These are phyloP conservation scores for Candida tetrigidarum DNA, from an alignment of 1,139 yeast species.

Conservation along the genomic window DNA sequence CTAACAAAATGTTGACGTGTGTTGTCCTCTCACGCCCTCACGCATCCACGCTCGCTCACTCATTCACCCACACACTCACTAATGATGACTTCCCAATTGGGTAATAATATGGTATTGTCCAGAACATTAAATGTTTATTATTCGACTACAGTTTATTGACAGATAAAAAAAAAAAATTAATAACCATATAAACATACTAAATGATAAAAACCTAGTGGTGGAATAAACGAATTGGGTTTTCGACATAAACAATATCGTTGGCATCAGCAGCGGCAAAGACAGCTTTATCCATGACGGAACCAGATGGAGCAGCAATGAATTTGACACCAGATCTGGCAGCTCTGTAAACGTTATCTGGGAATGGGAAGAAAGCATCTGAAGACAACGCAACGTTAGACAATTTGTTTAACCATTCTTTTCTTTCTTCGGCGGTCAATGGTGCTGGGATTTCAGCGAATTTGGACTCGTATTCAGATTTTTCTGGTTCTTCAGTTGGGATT, in stretches of 20 bases:
- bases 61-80: background rate
- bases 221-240: conserved; percentile 96
- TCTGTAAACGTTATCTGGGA: conserved; percentile 98
- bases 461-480: conserved; percentile 87
- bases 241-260: conserved; percentile 84
- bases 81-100: conserved; percentile 6
- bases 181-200: conserved; percentile 1
- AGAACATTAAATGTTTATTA: background rate
- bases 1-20: conserved; percentile 9
- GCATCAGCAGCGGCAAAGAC: conserved; percentile 96
- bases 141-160: too few relatives aligned
- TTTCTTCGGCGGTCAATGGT: conserved; percentile 83
- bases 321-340: conserved; percentile 97
- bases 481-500: conserved; percentile 91
- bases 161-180: background rate
- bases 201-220: conserved; percentile 62
- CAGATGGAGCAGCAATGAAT: conserved; percentile 95
- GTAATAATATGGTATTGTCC: background rate
- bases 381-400: conserved; percentile 87
- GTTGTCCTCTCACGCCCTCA: conserved; percentile 5
- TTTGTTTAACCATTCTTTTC: conserved; percentile 83
- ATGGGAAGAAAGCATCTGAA: conserved; percentile 99
- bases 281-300: conserved; percentile 97
- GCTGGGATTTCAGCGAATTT: conserved; percentile 83
- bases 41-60: background rate